phyloP scores from a whole-genome alignment of 1,284 basidiomycete genomes.

The Fomitiporia mediterranea region DNA sequence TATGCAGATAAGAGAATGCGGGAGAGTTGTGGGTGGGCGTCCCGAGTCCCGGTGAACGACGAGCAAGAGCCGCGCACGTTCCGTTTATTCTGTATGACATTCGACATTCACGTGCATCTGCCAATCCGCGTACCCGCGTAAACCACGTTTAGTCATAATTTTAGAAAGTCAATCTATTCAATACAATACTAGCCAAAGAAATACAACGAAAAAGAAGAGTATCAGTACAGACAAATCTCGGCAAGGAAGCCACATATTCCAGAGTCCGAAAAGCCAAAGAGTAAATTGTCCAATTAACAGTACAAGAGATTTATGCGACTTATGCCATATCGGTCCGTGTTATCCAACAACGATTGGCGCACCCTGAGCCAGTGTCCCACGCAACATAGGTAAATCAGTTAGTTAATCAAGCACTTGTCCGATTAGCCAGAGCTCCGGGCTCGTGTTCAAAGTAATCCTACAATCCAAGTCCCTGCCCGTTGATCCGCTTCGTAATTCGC shows the following conservation, averaged over 20 bases:
- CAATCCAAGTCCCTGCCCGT: constrained; percentile 60
- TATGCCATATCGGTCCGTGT: background rate
- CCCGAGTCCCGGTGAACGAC: too few relatives aligned
- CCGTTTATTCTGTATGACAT: background rate
- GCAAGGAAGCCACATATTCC: background rate
- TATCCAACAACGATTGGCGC: background rate
- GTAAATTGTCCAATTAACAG: background rate
- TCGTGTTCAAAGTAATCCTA: too few relatives aligned
- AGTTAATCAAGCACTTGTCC: background rate
- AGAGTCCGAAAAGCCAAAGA: background rate
- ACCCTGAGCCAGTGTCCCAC: background rate
- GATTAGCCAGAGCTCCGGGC: background rate
- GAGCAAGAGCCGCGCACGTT: background rate
- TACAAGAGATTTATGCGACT: background rate
- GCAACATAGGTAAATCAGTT: background rate
- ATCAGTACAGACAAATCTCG: background rate
- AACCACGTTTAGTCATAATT: background rate
- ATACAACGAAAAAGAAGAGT: background rate
- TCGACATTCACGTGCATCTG: background rate
- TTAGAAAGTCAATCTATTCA: background rate
- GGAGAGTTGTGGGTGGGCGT: background rate
- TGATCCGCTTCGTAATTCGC: constrained; percentile 54
- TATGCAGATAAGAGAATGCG: background rate
- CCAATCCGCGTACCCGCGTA: background rate
- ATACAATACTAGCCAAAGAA: background rate